Conservation (phyloP, 2,329 filamentous ascomycete genomes). For the Cadophora luteo-olivacea region DNA sequence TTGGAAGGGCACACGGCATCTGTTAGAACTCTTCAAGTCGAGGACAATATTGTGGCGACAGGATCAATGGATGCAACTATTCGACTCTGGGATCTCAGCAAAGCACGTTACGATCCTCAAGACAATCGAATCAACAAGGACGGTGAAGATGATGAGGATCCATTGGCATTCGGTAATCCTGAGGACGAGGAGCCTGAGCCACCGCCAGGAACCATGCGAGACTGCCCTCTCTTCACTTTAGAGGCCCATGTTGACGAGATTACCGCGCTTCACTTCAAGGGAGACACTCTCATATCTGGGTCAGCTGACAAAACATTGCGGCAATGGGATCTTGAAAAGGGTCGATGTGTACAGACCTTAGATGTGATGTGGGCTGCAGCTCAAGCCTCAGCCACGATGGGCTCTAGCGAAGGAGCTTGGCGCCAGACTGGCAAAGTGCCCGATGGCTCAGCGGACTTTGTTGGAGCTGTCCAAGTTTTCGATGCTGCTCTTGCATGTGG, state of each 20-base stretch:
- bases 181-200: conserved; percentile 73
- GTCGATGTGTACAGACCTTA: conserved; percentile 95
- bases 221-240: conserved; percentile 88
- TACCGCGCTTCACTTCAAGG: conserved; percentile 89
- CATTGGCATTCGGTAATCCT: conserved; percentile 74
- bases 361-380: conserved; percentile 98
- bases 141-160: conserved; percentile 67
- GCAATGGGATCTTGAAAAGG: conserved; percentile 97
- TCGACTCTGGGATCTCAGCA: conserved; percentile 91
- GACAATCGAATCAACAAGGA: conserved; percentile 57
- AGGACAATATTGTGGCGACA: conserved; percentile 94
- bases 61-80: conserved; percentile 96
- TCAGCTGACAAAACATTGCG: conserved; percentile 96
- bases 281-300: conserved; percentile 89
- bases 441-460: conserved; percentile 81
- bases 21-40: conserved; percentile 88
- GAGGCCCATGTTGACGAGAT: conserved; percentile 93
- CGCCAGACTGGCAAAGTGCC: conserved; percentile 70
- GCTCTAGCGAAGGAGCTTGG: conserved; percentile 70
- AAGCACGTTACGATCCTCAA: conserved; percentile 80
- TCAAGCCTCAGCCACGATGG: conserved; percentile 77
- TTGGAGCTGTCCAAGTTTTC: conserved; percentile 93
- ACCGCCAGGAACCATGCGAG: conserved; percentile 80
- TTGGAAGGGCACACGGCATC: conserved; percentile 95
- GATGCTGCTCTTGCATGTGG: conserved; percentile 95